Base-by-base conservation (phyloP, 129 eudicot species). In the Tanacetum coccineum region DNA sequence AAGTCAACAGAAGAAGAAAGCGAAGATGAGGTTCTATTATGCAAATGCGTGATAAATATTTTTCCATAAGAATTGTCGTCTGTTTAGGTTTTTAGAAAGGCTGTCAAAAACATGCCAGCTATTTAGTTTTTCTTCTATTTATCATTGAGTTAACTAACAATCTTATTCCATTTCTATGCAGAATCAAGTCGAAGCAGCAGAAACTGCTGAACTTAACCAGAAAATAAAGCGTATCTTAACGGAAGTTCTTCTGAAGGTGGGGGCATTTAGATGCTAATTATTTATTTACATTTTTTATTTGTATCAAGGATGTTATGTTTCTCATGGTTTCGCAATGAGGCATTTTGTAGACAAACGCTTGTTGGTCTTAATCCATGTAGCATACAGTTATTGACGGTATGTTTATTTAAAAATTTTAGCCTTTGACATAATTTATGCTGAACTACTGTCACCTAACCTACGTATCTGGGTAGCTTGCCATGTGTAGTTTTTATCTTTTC, bases 141-240 rank as follows among this genome's bases (percentile, higher is more conserved):
- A 13, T 66, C 1, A 11, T 36, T 9, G 7, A 6, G 25, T 18
- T 32, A 48, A 64, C 49, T 53, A 20, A 48, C 65, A 9, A 18
- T 44, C 53, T 7, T 14, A 18, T 25, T 58, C 14, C 18, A 57
- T 62, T 68, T 59, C 62, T 72, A 25, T 75, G 64, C 69, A 93
- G 99, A 96, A 86, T 73, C 77, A 84, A 67, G 85, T 76, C 18
- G 99, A 93, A 82, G 96, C 87, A 47, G 91, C 95, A 59, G 86
- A 87, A 84, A 81, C 91, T 74, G 95, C 95, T 60, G 95, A 93
- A 59, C 81, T 93, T 63, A 93, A 93, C 70, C 90, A 86, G 83
- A 95, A 93, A 74, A 93, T 89, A 70, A 89, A 93, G 61, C 96
- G 95, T 42, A 81, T 93, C n/a, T 76, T 93, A 63, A 93, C 96